Conservation (phyloP, 345 rosid species). For the Hypericum androsaemum region DNA sequence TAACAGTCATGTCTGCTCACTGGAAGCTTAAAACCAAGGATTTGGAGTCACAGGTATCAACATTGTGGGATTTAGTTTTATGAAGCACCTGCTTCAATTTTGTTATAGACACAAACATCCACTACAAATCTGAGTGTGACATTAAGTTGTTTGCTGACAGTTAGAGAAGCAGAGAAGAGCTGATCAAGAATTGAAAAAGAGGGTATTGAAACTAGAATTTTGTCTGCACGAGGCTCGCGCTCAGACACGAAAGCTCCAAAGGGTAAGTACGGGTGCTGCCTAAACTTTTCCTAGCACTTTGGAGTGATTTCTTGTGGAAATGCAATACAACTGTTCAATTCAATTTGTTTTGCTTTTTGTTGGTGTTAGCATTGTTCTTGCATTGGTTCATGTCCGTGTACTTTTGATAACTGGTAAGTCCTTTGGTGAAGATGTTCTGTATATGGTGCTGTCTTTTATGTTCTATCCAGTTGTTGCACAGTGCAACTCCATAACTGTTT, state of each 20-base stretch:
- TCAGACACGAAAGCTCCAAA: conserved; percentile 70
- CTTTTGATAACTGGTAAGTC: too few relatives aligned
- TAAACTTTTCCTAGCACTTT: background rate
- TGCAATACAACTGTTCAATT: too few relatives aligned
- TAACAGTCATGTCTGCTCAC: conserved; percentile 64
- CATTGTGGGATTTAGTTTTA: background rate
- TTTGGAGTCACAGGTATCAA: conserved; percentile 63
- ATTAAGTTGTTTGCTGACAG: conserved; percentile 28
- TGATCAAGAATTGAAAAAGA: conserved; percentile 82
- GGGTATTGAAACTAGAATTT: conserved; percentile 79
- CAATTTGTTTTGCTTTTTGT: too few relatives aligned
- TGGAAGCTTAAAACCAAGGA: conserved; percentile 82
- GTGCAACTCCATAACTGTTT: too few relatives aligned
- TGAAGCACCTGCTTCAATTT: too few relatives aligned
- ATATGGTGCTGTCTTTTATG: too few relatives aligned
- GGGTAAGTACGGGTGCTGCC: conserved; percentile 31
- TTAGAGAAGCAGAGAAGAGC: conserved; percentile 73
- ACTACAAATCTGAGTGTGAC: background rate
- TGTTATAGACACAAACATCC: too few relatives aligned
- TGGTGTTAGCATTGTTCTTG: too few relatives aligned
- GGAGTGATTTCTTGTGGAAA: too few relatives aligned
- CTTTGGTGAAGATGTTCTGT: too few relatives aligned
- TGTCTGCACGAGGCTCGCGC: conserved; percentile 82
- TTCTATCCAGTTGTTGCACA: too few relatives aligned
- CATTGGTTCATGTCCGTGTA: too few relatives aligned